Percentiles rank a stretch among this genome's conserved stretches.
These are phyloP conservation scores for Gentiana dahurica DNA, from an alignment of 257 asterid genomes.

Conservation along the genomic window DNA sequence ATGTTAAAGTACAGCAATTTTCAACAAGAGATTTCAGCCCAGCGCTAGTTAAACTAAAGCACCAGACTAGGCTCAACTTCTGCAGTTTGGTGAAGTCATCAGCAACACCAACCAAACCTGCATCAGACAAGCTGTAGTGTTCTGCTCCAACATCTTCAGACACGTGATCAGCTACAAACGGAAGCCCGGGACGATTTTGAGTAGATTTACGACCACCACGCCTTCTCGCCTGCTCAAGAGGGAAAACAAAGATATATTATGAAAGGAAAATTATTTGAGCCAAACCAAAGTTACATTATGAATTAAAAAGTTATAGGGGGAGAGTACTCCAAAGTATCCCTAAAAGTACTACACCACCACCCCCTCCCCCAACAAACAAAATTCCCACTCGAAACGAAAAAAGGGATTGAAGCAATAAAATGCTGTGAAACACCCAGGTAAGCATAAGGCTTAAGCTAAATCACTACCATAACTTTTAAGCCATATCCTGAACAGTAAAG, in stretches of 20 bases:
- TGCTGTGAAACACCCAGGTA: too few relatives aligned
- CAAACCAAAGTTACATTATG: too few relatives aligned
- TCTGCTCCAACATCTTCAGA: constrained; percentile 34
- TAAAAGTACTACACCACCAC: too few relatives aligned
- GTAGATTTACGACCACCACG: constrained; percentile 27
- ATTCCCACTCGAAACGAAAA: too few relatives aligned
- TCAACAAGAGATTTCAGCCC: constrained; percentile 67
- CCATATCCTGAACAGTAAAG: too few relatives aligned
- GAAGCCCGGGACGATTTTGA: constrained; percentile 25
- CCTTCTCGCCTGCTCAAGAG: constrained; percentile 40
- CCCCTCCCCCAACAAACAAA: too few relatives aligned
- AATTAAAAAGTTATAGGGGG: too few relatives aligned
- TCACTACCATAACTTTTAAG: too few relatives aligned
- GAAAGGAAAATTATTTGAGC: too few relatives aligned
- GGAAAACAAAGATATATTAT: neutral
- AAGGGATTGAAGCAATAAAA: too few relatives aligned
- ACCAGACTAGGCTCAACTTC: constrained; percentile 77
- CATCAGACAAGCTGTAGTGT: constrained; percentile 56
- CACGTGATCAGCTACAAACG: constrained; percentile 26
- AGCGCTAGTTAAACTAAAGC: constrained; percentile 54
- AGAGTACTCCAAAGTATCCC: too few relatives aligned
- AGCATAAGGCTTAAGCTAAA: too few relatives aligned
- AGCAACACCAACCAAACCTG: constrained; percentile 60
- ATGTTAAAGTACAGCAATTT: constrained; percentile 44
- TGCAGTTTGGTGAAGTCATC: constrained; percentile 57